Conservation (phyloP, 768 basidiomycete genomes). For the Kwoniella dejecticola region DNA sequence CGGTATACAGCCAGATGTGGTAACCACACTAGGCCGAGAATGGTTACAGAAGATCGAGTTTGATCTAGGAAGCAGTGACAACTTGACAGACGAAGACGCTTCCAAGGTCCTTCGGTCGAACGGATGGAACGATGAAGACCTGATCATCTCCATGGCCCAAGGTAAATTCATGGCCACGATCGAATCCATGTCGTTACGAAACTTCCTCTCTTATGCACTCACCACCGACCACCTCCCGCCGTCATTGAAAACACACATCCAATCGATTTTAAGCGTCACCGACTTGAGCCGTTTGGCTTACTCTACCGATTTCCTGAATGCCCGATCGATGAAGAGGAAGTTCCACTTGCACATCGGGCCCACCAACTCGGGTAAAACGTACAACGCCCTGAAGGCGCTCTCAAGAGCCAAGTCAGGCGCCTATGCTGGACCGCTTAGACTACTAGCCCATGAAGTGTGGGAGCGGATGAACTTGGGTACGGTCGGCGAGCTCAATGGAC, state of each 20-base stretch:
- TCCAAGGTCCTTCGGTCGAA: constrained; percentile 5
- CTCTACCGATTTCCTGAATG: constrained; percentile 37
- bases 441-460: constrained; percentile 94
- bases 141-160: constrained; percentile 31
- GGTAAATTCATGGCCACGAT: constrained; percentile 33
- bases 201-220: constrained; percentile 27
- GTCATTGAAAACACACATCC: constrained; percentile 23
- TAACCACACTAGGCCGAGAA: not conserved
- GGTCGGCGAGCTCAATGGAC: constrained; percentile 70
- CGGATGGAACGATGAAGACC: constrained; percentile 31
- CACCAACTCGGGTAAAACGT: constrained; percentile 96
- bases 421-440: constrained; percentile 87
- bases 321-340: constrained; percentile 67
- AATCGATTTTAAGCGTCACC: constrained; percentile 29
- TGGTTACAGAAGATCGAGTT: constrained; percentile 17
- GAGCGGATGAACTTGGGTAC: constrained; percentile 85
- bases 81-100: constrained; percentile 16
- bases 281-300: constrained; percentile 44
- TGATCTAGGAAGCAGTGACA: not conserved
- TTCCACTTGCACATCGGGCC: constrained; percentile 96
- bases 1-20: constrained; percentile 10
- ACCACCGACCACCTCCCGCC: not conserved
- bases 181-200: constrained; percentile 40
- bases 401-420: constrained; percentile 72
- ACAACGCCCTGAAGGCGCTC: constrained; percentile 85